A percentile compares a stretch with the other conserved stretches of the same genome.
phyloP scores from a whole-genome alignment of 1,284 basidiomycete species.

The Moesziomyces globuligerus region DNA sequence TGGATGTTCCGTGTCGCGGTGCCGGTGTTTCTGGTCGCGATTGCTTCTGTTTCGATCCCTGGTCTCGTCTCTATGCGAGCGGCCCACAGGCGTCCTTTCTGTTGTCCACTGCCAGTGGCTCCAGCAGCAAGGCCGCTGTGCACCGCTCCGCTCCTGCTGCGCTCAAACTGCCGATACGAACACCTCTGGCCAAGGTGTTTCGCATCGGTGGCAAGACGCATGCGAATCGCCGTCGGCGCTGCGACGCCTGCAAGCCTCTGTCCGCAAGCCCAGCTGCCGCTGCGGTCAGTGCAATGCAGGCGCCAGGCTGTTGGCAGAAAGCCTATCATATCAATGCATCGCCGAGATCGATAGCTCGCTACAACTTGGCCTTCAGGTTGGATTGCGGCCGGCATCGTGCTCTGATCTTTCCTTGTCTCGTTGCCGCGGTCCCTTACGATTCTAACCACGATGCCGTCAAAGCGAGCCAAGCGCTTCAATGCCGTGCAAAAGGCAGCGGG shows the following conservation, averaged over 20 bases:
- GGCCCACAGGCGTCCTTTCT: background rate
- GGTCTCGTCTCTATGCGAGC: background rate
- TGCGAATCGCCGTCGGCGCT: conserved; percentile 4
- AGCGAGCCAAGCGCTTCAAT: conserved; percentile 4
- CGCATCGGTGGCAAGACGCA: conserved; percentile 66
- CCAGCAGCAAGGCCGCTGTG: no score
- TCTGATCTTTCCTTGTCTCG: background rate
- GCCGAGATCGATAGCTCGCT: background rate
- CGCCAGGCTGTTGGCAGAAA: conserved; percentile 6
- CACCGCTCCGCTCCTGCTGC: conserved; percentile 11
- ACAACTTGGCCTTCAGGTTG: no score
- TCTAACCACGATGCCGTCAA: conserved; percentile 17
- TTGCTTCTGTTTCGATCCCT: no score
- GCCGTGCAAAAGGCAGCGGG: conserved; percentile 36
- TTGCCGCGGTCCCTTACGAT: no score
- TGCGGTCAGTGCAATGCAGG: background rate
- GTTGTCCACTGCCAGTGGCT: no score
- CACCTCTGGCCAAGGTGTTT: conserved; percentile 53
- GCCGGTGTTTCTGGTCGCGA: no score
- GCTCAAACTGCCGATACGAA: conserved; percentile 19
- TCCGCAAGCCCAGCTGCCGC: background rate
- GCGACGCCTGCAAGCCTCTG: background rate
- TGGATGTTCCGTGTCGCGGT: conserved; percentile 2
- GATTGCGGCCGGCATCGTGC: background rate
- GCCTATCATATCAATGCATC: background rate